Conservation (phyloP, 177 flowering plant genomes). For the Vitis hybrid region DNA sequence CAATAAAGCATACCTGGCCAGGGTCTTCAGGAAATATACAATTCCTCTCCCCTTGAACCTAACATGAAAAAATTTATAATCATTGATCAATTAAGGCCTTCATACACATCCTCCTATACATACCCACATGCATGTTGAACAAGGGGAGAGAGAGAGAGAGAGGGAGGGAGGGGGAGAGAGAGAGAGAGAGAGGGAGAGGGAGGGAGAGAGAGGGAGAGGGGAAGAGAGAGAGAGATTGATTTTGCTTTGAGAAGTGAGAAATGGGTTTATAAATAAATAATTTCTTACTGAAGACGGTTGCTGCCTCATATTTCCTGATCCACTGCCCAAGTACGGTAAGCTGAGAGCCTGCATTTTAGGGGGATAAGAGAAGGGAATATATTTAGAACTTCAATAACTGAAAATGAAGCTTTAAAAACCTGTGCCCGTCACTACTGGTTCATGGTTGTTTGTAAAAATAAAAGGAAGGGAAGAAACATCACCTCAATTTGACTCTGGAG, state of each 20-base stretch:
- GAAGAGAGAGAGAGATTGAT: neutral
- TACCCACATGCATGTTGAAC: neutral
- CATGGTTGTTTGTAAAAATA: constrained; percentile 34
- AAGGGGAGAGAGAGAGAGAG: neutral
- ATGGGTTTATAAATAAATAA: neutral
- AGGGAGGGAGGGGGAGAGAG: constrained; percentile 11
- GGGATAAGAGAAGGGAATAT: constrained; percentile 18
- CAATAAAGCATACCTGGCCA: constrained; percentile 81
- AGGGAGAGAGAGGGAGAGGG: neutral
- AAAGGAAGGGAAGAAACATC: constrained; percentile 29
- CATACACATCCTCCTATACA: neutral
- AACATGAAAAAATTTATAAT: constrained; percentile 10
- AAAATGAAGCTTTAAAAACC: constrained; percentile 23
- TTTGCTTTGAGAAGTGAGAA: constrained; percentile 25
- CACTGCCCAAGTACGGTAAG: constrained; percentile 77
- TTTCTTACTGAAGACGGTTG: constrained; percentile 54
- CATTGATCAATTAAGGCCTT: constrained; percentile 25
- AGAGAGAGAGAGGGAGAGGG: constrained; percentile 10
- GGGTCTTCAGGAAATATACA: constrained; percentile 84
- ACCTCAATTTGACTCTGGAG: constrained; percentile 97
- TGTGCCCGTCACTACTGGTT: constrained; percentile 14
- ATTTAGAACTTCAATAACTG: constrained; percentile 31
- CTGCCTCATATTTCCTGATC: constrained; percentile 57
- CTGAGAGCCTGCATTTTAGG: constrained; percentile 75
- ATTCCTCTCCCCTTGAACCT: constrained; percentile 72